phyloP scores from a whole-genome alignment of 805 yeast genomes.

The Suhomyces faveliae region DNA sequence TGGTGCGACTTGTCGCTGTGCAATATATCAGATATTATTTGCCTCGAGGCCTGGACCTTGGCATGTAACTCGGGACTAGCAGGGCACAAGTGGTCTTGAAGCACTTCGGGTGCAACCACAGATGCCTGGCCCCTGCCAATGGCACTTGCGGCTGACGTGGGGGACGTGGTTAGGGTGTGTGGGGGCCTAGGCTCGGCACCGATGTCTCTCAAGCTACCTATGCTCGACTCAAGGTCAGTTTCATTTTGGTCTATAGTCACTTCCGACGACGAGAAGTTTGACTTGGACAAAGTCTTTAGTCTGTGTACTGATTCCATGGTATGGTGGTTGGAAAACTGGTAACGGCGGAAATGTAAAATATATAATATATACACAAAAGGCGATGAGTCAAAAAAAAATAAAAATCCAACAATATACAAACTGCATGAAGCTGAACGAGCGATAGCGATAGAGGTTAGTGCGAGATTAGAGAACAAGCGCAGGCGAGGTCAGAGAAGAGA shows the following conservation, averaged over 20 bases:
- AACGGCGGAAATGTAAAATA: background rate
- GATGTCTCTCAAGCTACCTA: background rate
- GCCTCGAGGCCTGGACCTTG: constrained; percentile 32
- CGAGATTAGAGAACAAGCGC: too few species aligned
- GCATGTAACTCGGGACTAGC: constrained; percentile 23
- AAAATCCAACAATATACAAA: too few species aligned
- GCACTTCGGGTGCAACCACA: constrained; percentile 44
- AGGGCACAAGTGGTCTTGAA: constrained; percentile 41
- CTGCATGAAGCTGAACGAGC: too few species aligned
- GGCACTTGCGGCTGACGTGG: background rate
- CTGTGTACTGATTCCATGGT: background rate
- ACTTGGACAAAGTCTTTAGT: background rate
- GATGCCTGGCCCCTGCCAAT: constrained; percentile 28
- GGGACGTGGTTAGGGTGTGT: background rate
- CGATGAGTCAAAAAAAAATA: constrained; percentile 1
- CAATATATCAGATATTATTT: constrained; percentile 4
- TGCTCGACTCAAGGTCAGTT: constrained; percentile 2
- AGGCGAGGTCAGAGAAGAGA: too few species aligned
- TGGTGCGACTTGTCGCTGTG: background rate
- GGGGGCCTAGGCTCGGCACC: background rate
- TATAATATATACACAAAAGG: background rate
- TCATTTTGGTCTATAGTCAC: background rate
- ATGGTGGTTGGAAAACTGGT: background rate
- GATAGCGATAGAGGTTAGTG: too few species aligned
- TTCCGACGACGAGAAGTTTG: background rate